These are phyloP conservation scores for Chloromonas sp. DNA, from an alignment of 163 green algal genomes.

Conservation along the genomic window DNA sequence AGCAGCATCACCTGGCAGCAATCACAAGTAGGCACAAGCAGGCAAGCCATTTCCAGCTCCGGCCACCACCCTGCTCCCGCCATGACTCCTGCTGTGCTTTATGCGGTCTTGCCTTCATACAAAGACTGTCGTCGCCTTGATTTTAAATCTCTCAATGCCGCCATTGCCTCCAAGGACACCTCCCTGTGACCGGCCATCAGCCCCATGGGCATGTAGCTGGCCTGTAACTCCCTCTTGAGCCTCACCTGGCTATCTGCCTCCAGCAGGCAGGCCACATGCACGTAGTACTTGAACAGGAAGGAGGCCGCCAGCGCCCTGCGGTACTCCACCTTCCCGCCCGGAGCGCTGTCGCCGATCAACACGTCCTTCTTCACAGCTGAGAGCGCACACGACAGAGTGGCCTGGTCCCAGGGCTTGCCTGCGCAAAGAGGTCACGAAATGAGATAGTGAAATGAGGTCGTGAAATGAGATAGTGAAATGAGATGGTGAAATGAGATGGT, in stretches of 20 bases:
- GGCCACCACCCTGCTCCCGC: too few relatives aligned
- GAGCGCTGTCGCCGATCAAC: constrained; percentile 58
- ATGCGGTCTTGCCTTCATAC: too few relatives aligned
- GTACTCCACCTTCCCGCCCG: constrained; percentile 90
- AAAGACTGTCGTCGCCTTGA: too few relatives aligned
- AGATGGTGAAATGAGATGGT: not conserved
- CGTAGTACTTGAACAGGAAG: constrained; percentile 96
- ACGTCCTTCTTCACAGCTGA: constrained; percentile 67
- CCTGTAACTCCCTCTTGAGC: too few relatives aligned
- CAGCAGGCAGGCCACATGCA: constrained; percentile 47
- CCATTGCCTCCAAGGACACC: too few relatives aligned
- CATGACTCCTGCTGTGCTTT: too few relatives aligned
- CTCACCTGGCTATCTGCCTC: constrained; percentile 33
- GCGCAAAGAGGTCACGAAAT: not conserved
- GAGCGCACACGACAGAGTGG: constrained; percentile 43
- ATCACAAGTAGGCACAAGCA: not conserved
- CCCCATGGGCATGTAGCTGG: too few relatives aligned
- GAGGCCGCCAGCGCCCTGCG: constrained; percentile 72
- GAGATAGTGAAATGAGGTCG: constrained; percentile 7
- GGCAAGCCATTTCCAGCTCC: not conserved
- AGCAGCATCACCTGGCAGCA: not conserved
- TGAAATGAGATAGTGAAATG: not conserved
- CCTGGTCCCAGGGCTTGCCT: constrained; percentile 51
- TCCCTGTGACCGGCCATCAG: too few relatives aligned
- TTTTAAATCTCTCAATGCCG: too few relatives aligned